phyloP scores from a whole-genome alignment of 306 rosid species.

The Mucuna pruriens region DNA sequence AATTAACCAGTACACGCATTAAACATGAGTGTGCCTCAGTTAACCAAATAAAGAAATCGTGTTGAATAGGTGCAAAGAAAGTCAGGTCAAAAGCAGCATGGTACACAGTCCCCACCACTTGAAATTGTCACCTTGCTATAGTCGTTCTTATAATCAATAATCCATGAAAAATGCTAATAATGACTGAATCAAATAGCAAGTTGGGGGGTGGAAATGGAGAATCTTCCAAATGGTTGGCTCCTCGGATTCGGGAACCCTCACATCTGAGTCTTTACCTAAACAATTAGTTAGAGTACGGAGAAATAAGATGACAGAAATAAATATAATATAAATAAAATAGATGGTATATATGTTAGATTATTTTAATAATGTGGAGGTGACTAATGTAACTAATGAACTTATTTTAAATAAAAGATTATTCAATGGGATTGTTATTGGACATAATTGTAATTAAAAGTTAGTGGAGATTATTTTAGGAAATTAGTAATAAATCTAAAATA shows the following conservation, averaged over 20 bases:
- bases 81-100: constrained; percentile 31
- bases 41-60: not conserved
- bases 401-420: not conserved
- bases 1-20: not conserved
- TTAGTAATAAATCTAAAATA: no score
- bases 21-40: not conserved
- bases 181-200: not conserved
- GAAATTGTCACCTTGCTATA: not conserved
- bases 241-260: constrained; percentile 34
- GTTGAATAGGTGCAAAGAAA: not conserved
- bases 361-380: no score
- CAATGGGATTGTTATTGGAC: not conserved
- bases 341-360: not conserved
- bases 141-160: not conserved
- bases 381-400: no score
- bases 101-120: constrained; percentile 18
- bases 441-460: not conserved
- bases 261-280: not conserved
- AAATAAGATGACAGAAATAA: not conserved
- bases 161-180: not conserved
- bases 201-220: constrained; percentile 5
- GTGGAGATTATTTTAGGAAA: no score
- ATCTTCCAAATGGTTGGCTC: constrained; percentile 39
- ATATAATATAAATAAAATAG: not conserved
- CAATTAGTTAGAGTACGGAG: not conserved